Conservation (phyloP, 352 stramenopile genomes). For the Phytophthora pisi region DNA sequence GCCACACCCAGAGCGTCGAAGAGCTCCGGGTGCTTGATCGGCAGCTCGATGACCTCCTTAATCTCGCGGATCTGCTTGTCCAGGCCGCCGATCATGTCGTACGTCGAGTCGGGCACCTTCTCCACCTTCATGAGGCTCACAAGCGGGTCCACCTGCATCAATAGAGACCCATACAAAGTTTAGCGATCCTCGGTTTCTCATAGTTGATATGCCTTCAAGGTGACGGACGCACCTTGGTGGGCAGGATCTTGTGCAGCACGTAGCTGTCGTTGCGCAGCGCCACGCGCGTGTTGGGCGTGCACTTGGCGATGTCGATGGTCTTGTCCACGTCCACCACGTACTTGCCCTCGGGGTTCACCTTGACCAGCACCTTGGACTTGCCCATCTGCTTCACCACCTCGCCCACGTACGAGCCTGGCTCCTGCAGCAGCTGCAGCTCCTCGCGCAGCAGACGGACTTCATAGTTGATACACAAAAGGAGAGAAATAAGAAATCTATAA, state of each 20-base stretch:
- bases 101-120: conserved; percentile 99
- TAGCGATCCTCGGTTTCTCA: conserved; percentile 10
- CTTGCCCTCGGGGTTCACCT: conserved; percentile 99
- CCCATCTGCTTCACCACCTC: conserved; percentile 99
- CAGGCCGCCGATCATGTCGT: conserved; percentile 99
- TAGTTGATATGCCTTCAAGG: conserved; percentile 14
- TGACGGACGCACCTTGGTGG: conserved; percentile 91
- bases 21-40: conserved; percentile 99
- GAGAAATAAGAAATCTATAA: conserved; percentile 14
- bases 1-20: conserved; percentile 99
- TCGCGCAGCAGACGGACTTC: conserved; percentile 97
- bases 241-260: conserved; percentile 99
- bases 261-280: conserved; percentile 99
- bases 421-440: conserved; percentile 98
- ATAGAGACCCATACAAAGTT: conserved; percentile 11
- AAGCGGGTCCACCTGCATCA: conserved; percentile 77
- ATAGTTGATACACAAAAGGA: conserved; percentile 18
- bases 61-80: conserved; percentile 99
- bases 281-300: conserved; percentile 98
- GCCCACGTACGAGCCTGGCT: conserved; percentile 98
- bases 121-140: conserved; percentile 97
- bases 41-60: conserved; percentile 99
- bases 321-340: conserved; percentile 99
- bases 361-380: conserved; percentile 99
- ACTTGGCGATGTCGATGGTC: conserved; percentile 95